Conservation (phyloP, 352 stramenopile species). For the Nothophytophthora sp. region DNA sequence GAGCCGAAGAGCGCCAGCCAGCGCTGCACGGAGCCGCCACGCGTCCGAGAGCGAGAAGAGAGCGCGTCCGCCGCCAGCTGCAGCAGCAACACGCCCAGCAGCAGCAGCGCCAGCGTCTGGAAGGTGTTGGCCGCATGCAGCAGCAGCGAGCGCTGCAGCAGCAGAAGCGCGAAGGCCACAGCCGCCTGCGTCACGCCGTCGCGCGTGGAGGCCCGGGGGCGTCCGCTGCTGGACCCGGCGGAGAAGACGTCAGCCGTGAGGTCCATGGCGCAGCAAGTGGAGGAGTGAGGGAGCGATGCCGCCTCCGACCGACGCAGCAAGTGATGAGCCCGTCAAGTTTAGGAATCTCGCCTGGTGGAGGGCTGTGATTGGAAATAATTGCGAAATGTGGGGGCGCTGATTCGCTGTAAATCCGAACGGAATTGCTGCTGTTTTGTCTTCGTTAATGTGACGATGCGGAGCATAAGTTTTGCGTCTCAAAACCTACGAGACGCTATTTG, state of each 20-base stretch:
- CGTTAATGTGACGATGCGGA: too few relatives aligned
- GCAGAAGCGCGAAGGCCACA: slow-evolving; percentile 12
- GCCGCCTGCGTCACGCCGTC: neutral
- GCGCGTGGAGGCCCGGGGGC: neutral
- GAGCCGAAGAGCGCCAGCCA: slow-evolving; percentile 7
- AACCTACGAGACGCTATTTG: too few relatives aligned
- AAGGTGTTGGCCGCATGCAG: slow-evolving; percentile 28
- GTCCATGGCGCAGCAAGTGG: neutral
- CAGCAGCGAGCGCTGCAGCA: slow-evolving; percentile 17
- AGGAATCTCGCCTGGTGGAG: too few relatives aligned
- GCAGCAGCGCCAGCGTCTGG: slow-evolving; percentile 27
- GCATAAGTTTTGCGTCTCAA: too few relatives aligned
- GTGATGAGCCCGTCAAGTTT: too few relatives aligned
- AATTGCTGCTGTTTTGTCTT: too few relatives aligned
- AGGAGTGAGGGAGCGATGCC: too few relatives aligned
- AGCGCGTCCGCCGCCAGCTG: slow-evolving; percentile 10
- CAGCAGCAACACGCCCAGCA: slow-evolving; percentile 26
- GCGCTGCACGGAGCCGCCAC: neutral
- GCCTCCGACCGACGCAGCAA: too few relatives aligned
- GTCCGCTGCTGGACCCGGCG: too few relatives aligned
- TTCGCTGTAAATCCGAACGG: too few relatives aligned
- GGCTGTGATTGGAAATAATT: too few relatives aligned
- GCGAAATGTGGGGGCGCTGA: too few relatives aligned
- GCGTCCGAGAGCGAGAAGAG: slow-evolving; percentile 1
- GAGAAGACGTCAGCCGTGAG: neutral